phyloP scores from a whole-genome alignment of 2,329 filamentous ascomycete species.

The Epichloe typhina region DNA sequence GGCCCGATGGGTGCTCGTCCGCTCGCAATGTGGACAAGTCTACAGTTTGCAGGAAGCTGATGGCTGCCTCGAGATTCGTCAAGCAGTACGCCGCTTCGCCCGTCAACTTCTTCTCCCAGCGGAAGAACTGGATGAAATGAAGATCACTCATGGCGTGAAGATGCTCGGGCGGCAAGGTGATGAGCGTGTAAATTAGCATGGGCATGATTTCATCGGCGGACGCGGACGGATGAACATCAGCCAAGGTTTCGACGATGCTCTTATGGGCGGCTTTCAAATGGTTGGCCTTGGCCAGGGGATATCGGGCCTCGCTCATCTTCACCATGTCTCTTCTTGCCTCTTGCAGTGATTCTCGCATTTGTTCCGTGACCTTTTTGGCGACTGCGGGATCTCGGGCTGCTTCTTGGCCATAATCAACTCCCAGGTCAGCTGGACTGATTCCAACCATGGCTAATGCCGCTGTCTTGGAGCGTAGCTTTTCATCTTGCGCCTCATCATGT shows the following conservation, averaged over 20 bases:
- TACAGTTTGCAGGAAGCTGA: conserved; percentile 89
- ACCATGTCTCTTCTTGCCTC: conserved; percentile 56
- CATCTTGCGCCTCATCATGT: conserved; percentile 87
- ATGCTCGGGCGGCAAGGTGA: conserved; percentile 74
- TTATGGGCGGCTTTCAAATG: conserved; percentile 82
- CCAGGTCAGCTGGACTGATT: conserved; percentile 75
- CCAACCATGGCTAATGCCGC: conserved; percentile 83
- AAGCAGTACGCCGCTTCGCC: conserved; percentile 93
- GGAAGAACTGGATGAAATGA: conserved; percentile 87
- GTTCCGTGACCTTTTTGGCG: conserved; percentile 45
- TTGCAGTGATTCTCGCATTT: conserved; percentile 61
- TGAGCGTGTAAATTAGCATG: conserved; percentile 89
- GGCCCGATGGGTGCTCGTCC: conserved; percentile 61
- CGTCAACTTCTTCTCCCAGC: conserved; percentile 72
- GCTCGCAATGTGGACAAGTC: conserved; percentile 79
- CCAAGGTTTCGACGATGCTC: conserved; percentile 78
- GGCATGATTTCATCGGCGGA: conserved; percentile 96
- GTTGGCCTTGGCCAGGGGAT: conserved; percentile 82
- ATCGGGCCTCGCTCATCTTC: conserved; percentile 75
- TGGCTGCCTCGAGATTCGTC: conserved; percentile 88
- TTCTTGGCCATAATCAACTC: conserved; percentile 55
- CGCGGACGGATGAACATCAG: conserved; percentile 58
- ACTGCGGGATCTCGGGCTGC: conserved; percentile 42
- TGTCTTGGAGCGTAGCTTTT: conserved; percentile 87
- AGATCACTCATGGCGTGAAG: conserved; percentile 88